Evolutionary conservation across 768 basidiomycete species (phyloP).

Genomic region (Termitomyces sp.): DNA sequence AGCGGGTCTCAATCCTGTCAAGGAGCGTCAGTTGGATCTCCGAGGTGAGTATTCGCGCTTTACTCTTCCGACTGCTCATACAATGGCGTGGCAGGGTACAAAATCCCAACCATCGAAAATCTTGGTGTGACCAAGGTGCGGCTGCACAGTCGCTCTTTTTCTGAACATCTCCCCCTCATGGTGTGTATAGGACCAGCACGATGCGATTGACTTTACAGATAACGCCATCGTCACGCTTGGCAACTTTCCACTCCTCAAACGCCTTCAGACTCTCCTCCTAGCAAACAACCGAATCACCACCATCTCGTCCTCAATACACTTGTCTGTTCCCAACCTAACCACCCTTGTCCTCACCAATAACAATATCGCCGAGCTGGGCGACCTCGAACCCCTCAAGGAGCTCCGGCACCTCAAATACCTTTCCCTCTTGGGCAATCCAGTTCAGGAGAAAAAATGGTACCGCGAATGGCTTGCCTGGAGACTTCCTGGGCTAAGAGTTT

Average conservation of each 20-base stretch:
- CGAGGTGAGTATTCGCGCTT: constrained; percentile 52
- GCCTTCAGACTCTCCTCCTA: constrained; percentile 78
- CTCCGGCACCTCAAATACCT: constrained; percentile 71
- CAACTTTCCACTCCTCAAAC: constrained; percentile 84
- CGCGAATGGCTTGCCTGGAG: constrained; percentile 94
- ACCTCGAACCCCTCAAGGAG: constrained; percentile 80
- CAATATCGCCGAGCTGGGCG: constrained; percentile 74
- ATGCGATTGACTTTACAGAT: constrained; percentile 92
- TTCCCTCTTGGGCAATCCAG: constrained; percentile 78
- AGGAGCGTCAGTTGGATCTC: constrained; percentile 89
- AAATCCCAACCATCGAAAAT: constrained; percentile 96
- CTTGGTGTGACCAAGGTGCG: constrained; percentile 85
- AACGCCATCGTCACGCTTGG: constrained; percentile 80
- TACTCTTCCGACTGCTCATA: constrained; percentile 16
- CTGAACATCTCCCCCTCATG: constrained; percentile 12
- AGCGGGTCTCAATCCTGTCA: constrained; percentile 76
- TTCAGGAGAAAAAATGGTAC: constrained; percentile 91
- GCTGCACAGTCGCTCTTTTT: constrained; percentile 16
- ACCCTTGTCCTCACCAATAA: constrained; percentile 85
- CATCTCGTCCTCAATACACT: constrained; percentile 77
- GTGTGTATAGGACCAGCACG: constrained; percentile 75
- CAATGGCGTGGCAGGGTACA: constrained; percentile 59
- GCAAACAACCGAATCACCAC: constrained; percentile 87
- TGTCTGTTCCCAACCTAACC: constrained; percentile 80
- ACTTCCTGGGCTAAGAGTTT: constrained; percentile 81